Percentiles rank a stretch among this genome's conserved stretches.
Conservation (phyloP, 129 eudicot genomes). For the Calendula officinalis region DNA sequence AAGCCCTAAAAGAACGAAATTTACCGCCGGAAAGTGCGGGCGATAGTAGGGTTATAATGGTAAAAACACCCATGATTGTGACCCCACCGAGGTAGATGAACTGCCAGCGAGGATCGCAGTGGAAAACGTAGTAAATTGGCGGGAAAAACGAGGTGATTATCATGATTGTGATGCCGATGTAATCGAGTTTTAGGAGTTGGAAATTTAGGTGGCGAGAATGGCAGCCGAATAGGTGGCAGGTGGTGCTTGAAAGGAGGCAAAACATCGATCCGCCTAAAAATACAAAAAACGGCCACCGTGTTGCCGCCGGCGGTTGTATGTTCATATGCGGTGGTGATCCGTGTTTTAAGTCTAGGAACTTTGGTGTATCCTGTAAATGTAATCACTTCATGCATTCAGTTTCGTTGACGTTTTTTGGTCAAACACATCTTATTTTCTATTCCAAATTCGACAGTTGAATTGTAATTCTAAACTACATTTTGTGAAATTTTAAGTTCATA, state of each 20-base stretch:
- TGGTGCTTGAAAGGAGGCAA: slow-evolving; percentile 91
- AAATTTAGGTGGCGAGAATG: slow-evolving; percentile 67
- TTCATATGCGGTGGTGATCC: slow-evolving; percentile 33
- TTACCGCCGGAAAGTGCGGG: slow-evolving; percentile 70
- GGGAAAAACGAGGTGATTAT: slow-evolving; percentile 97
- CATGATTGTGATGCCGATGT: slow-evolving; percentile 75
- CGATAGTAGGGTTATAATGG: slow-evolving; percentile 61
- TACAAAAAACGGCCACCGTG: slow-evolving; percentile 82
- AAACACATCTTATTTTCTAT: neutral
- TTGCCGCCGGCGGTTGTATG: slow-evolving; percentile 28
- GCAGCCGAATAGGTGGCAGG: slow-evolving; percentile 94
- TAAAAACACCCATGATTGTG: slow-evolving; percentile 67
- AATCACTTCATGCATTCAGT: slow-evolving; percentile 13
- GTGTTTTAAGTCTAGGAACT: slow-evolving; percentile 56
- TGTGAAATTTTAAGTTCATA: neutral
- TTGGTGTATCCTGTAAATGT: slow-evolving; percentile 52
- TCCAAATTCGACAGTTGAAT: too few relatives aligned
- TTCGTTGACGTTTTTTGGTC: slow-evolving; percentile 22
- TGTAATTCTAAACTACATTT: neutral
- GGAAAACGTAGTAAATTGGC: slow-evolving; percentile 88
- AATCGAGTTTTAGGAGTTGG: slow-evolving; percentile 64
- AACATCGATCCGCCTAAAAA: slow-evolving; percentile 81
- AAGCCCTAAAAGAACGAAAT: slow-evolving; percentile 62
- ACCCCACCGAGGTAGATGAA: slow-evolving; percentile 70
- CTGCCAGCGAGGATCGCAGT: slow-evolving; percentile 73